These are phyloP conservation scores for Verbena officinalis DNA, from an alignment of 257 asterid species.

Conservation along the genomic window DNA sequence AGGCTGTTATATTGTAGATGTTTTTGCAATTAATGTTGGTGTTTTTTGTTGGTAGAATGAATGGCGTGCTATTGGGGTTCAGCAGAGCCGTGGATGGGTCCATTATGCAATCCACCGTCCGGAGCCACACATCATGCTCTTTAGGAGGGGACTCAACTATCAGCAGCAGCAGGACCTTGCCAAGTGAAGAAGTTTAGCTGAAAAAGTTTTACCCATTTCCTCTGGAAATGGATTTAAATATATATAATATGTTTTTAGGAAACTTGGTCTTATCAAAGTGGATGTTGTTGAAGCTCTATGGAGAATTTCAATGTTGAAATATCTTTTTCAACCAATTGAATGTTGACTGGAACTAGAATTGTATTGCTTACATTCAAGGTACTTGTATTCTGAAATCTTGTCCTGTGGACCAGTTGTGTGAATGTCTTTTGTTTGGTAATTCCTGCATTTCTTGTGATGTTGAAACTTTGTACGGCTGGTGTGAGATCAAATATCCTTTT, in stretches of 20 bases:
- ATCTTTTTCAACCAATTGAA: conserved; percentile 17
- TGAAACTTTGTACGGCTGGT: not conserved
- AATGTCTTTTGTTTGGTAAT: not conserved
- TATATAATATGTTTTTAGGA: conserved; percentile 18
- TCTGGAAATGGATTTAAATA: conserved; percentile 32
- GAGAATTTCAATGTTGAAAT: conserved; percentile 26
- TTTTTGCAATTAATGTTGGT: not conserved
- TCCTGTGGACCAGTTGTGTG: not conserved
- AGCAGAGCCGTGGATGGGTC: conserved; percentile 98
- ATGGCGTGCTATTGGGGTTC: conserved; percentile 96
- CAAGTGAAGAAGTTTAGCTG: conserved; percentile 35
- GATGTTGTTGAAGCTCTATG: conserved; percentile 17
- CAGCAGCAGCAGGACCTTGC: conserved; percentile 79
- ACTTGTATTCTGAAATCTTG: conserved; percentile 1
- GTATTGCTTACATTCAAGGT: conserved; percentile 6
- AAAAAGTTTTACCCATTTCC: conserved; percentile 33
- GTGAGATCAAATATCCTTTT: not conserved
- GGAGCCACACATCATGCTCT: conserved; percentile 98
- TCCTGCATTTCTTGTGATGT: too few species aligned
- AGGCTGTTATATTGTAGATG: not conserved
- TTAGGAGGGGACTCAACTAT: conserved; percentile 89
- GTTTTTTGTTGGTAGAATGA: conserved; percentile 51
- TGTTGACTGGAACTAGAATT: not conserved
- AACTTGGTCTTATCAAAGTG: conserved; percentile 21
- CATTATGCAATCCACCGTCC: conserved; percentile 96